These are phyloP conservation scores for Alternaria hordeiaustralica DNA, from an alignment of 2,329 filamentous ascomycete genomes.

Conservation along the genomic window DNA sequence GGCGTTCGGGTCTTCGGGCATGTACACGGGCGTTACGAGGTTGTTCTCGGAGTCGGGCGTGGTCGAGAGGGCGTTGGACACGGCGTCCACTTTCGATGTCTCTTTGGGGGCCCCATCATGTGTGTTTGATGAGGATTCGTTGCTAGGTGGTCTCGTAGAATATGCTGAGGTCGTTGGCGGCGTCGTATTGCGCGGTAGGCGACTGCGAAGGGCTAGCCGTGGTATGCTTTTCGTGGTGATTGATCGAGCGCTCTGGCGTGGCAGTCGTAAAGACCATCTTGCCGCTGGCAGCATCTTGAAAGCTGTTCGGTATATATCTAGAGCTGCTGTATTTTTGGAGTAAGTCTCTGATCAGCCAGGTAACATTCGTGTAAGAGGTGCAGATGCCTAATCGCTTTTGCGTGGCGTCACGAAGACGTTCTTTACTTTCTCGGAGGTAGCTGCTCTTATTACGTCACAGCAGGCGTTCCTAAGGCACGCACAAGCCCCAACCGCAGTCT, in stretches of 20 bases:
- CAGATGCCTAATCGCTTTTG: not conserved
- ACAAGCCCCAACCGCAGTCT: not conserved
- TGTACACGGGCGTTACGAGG: slow-evolving; percentile 65
- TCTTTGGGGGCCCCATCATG: slow-evolving; percentile 22
- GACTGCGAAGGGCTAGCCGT: slow-evolving; percentile 31
- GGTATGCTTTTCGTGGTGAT: slow-evolving; percentile 31
- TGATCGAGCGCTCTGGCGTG: slow-evolving; percentile 31
- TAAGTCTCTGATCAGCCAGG: slow-evolving; percentile 2
- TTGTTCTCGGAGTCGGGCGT: slow-evolving; percentile 52
- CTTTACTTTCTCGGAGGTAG: slow-evolving; percentile 2
- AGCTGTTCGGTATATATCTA: not conserved
- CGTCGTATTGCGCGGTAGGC: slow-evolving; percentile 24
- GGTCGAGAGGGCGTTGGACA: slow-evolving; percentile 54
- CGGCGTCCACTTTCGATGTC: slow-evolving; percentile 48
- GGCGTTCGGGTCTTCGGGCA: slow-evolving; percentile 66
- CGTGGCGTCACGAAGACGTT: slow-evolving; percentile 6
- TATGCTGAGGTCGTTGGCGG: slow-evolving; percentile 15
- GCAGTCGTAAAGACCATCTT: slow-evolving; percentile 37
- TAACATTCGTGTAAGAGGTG: not conserved
- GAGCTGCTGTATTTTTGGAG: not conserved
- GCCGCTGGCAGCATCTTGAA: slow-evolving; percentile 34
- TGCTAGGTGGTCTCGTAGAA: slow-evolving; percentile 16
- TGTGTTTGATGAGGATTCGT: slow-evolving; percentile 8
- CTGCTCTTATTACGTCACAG: slow-evolving; percentile 16
- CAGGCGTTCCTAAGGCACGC: not conserved